phyloP scores from a whole-genome alignment of 768 basidiomycete genomes.

The Kondoa subrosea region DNA sequence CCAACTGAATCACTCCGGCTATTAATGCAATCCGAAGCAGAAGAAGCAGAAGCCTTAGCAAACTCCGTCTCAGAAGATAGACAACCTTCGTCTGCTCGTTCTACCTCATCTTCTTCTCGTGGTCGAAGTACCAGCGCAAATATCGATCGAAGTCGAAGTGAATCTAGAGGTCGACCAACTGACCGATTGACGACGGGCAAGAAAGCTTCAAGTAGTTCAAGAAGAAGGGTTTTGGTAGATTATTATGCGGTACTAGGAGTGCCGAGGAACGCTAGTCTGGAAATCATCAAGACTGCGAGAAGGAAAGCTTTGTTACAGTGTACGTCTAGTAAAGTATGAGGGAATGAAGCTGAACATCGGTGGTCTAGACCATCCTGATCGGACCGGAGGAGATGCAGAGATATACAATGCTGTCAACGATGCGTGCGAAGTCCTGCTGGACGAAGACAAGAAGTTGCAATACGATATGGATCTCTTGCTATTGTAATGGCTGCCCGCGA shows the following conservation, averaged over 20 bases:
- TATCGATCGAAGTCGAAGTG: background rate
- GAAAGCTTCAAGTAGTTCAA: too few species aligned
- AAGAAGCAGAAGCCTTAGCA: background rate
- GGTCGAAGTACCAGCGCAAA: background rate
- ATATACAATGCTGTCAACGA: background rate
- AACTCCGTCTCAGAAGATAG: background rate
- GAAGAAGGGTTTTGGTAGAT: background rate
- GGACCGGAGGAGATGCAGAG: background rate
- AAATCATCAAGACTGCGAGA: background rate
- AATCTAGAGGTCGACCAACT: background rate
- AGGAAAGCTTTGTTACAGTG: background rate
- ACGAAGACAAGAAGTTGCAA: background rate
- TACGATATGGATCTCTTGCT: background rate
- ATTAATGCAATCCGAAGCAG: background rate
- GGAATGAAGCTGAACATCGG: background rate
- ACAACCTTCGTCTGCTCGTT: background rate
- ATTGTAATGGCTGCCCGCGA: too few species aligned
- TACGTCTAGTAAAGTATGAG: background rate
- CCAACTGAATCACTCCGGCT: background rate
- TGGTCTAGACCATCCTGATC: background rate
- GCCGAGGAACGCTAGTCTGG: background rate
- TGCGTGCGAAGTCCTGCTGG: background rate
- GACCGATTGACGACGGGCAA: background rate
- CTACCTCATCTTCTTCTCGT: background rate
- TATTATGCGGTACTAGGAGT: background rate